Evolutionary conservation across 345 rosid species (phyloP).

Genomic region (Sonneratia alba): DNA sequence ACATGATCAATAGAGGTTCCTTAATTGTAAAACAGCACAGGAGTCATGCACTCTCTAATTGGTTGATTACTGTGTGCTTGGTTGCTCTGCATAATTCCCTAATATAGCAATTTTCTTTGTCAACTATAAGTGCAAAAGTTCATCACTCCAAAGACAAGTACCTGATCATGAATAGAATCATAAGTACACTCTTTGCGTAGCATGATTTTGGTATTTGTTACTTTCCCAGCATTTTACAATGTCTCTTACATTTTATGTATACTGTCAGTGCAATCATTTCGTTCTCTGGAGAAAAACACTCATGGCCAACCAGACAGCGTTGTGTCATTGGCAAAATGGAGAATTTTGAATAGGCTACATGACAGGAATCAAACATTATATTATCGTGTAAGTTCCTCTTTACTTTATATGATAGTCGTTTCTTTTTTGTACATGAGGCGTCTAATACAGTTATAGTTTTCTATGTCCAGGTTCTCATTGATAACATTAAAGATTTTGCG

Average conservation of each 20-base stretch:
- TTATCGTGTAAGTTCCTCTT: constrained; percentile 51
- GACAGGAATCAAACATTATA: constrained; percentile 96
- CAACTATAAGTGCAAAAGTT: not conserved
- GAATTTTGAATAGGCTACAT: constrained; percentile 91
- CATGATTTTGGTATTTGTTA: not conserved
- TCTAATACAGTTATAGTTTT: constrained; percentile 6
- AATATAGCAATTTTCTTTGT: not conserved
- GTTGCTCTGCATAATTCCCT: not conserved
- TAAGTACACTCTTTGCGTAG: not conserved
- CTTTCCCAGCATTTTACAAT: not conserved
- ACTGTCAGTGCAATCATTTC: constrained; percentile 77
- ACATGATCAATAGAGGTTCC: not conserved
- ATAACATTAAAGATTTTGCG: constrained; percentile 88
- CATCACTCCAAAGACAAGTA: not conserved
- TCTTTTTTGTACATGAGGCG: constrained; percentile 6
- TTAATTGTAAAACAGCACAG: not conserved
- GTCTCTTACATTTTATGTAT: constrained; percentile 5
- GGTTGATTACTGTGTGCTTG: not conserved
- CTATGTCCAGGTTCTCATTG: constrained; percentile 68
- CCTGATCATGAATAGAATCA: not conserved
- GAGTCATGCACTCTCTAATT: not conserved
- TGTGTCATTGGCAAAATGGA: constrained; percentile 89
- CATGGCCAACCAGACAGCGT: constrained; percentile 44
- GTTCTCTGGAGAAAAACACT: constrained; percentile 79
- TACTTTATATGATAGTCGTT: not conserved